A percentile compares a stretch with the other conserved stretches of the same genome.
phyloP scores from a whole-genome alignment of 169 alveolate species.

The Cryptosporidium ubiquitum region DNA sequence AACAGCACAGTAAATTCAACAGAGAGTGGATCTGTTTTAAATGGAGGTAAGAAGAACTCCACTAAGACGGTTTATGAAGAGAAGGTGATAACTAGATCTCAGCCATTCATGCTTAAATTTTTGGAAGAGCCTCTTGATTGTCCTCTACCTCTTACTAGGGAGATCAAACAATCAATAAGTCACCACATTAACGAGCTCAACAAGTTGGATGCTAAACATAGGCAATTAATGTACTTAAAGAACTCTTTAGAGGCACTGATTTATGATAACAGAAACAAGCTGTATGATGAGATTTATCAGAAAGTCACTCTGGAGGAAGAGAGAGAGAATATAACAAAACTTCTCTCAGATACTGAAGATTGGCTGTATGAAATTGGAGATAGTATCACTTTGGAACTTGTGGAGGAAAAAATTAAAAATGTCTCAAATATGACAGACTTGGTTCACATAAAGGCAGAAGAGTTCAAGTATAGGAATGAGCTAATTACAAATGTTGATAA shows the following conservation, averaged over 20 bases:
- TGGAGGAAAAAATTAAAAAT: conserved; percentile 29
- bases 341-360: conserved; percentile 43
- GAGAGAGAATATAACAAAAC: conserved; percentile 16
- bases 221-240: conserved; percentile 62
- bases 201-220: conserved; percentile 57
- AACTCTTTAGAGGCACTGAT: conserved; percentile 50
- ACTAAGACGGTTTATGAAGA: conserved; percentile 33
- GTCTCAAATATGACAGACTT: conserved; percentile 17
- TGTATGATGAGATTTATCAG: conserved; percentile 49
- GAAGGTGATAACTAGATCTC: conserved; percentile 14
- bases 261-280: conserved; percentile 55
- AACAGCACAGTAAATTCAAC: background rate
- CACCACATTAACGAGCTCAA: conserved; percentile 61
- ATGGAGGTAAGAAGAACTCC: background rate
- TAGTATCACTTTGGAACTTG: conserved; percentile 5
- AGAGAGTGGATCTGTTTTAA: background rate
- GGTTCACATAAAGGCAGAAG: conserved; percentile 49
- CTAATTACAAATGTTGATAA: conserved; percentile 30
- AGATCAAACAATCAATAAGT: conserved; percentile 30
- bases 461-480: conserved; percentile 34
- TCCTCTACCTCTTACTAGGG: conserved; percentile 33
- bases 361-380: conserved; percentile 72
- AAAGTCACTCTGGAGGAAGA: conserved; percentile 59
- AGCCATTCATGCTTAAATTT: conserved; percentile 27
- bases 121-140: conserved; percentile 22